phyloP scores from a whole-genome alignment of 805 yeast genomes.

The Myxozyma lipomycoides region DNA sequence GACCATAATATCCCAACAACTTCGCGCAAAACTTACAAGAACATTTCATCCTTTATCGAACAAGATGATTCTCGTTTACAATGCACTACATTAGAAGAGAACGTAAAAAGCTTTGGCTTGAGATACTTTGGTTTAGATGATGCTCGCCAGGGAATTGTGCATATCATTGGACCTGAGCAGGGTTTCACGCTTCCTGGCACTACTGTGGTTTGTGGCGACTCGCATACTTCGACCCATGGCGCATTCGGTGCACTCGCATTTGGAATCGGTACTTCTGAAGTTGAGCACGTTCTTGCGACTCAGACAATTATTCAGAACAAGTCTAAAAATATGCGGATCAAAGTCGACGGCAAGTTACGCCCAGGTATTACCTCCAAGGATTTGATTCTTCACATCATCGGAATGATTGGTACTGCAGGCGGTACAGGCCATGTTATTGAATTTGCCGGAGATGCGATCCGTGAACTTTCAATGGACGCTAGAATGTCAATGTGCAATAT shows the following conservation, averaged over 20 bases:
- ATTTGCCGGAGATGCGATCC: constrained; percentile 93
- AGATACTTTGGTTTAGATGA: constrained; percentile 95
- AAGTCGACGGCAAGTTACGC: constrained; percentile 74
- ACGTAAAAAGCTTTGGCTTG: constrained; percentile 83
- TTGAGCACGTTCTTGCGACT: constrained; percentile 97
- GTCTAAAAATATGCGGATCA: constrained; percentile 92
- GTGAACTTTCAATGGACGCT: constrained; percentile 88
- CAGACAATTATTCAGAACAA: constrained; percentile 93
- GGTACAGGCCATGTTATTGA: constrained; percentile 97
- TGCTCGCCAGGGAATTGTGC: constrained; percentile 95
- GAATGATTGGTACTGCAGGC: constrained; percentile 98
- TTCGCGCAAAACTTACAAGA: constrained; percentile 72
- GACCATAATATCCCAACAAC: constrained; percentile 86
- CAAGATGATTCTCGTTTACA: constrained; percentile 91
- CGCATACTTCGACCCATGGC: constrained; percentile 98
- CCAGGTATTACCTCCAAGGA: constrained; percentile 96
- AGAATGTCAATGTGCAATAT: constrained; percentile 99
- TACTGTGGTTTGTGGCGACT: constrained; percentile 98
- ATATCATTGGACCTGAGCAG: constrained; percentile 98
- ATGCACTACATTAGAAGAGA: constrained; percentile 86
- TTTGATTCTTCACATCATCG: constrained; percentile 88
- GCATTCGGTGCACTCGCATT: constrained; percentile 97
- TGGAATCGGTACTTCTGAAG: constrained; percentile 99
- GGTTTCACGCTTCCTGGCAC: constrained; percentile 98
- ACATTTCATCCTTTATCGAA: constrained; percentile 72